Evolutionary conservation across 2,329 filamentous ascomycete species (phyloP).

Genomic region (Alternaria dauci): DNA sequence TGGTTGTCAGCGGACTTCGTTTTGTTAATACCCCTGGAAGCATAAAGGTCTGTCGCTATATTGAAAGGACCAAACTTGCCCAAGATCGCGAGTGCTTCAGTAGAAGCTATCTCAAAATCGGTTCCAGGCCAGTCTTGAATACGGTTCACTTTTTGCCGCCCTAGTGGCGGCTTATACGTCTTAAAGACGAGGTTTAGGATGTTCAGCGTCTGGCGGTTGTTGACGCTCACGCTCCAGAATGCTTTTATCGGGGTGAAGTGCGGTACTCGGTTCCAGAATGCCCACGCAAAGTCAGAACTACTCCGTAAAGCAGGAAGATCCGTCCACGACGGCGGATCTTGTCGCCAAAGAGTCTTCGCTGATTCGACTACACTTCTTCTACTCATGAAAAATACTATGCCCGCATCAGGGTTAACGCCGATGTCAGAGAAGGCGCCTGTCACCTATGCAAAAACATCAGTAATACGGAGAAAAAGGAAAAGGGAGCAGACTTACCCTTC

Average conservation of each 20-base stretch:
- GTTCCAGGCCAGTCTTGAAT: conserved; percentile 5
- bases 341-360: neutral
- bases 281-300: conserved; percentile 9
- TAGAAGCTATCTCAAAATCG: neutral
- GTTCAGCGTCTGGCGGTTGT: neutral
- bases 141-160: neutral
- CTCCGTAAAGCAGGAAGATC: conserved; percentile 2
- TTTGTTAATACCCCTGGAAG: neutral
- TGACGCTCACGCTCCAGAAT: neutral
- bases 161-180: neutral
- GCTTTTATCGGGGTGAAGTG: neutral
- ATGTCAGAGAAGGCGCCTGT: conserved; percentile 5
- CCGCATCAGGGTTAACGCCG: conserved; percentile 7
- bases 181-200: neutral
- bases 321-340: neutral
- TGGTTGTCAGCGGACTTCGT: neutral
- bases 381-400: conserved; percentile 11
- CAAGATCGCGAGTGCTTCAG: conserved; percentile 2
- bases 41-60: neutral
- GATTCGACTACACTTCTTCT: neutral
- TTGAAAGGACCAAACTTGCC: neutral
- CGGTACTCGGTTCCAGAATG: conserved; percentile 11
- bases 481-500: neutral
- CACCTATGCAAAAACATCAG: neutral
- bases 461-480: neutral